Percentiles rank a stretch among this genome's conserved stretches.
Conservation (phyloP, 345 rosid genomes). For the Camelina sativa region DNA sequence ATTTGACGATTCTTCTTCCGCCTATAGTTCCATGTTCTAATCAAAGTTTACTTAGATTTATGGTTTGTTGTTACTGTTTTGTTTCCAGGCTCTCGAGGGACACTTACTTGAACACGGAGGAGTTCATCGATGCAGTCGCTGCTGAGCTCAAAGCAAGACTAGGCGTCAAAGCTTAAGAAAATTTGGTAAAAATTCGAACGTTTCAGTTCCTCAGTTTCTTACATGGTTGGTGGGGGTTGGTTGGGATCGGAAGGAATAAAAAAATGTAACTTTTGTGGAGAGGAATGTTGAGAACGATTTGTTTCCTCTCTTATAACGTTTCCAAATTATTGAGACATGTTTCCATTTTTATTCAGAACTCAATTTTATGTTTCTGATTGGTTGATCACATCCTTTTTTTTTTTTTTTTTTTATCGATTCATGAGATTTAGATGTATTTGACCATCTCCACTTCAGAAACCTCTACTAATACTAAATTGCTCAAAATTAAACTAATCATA, state of each 20-base stretch:
- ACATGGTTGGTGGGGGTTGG: slow-evolving; percentile 21
- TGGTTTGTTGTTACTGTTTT: background rate
- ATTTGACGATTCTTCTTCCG: background rate
- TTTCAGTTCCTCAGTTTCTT: slow-evolving; percentile 6
- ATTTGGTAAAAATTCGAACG: background rate
- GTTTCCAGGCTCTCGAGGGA: slow-evolving; percentile 70
- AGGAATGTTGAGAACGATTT: slow-evolving; percentile 33
- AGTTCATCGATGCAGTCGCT: slow-evolving; percentile 97
- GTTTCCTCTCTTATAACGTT: slow-evolving; percentile 21
- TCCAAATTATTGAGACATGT: slow-evolving; percentile 13
- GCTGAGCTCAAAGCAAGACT: slow-evolving; percentile 70
- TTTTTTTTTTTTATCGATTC: no score
- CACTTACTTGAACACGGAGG: slow-evolving; percentile 82
- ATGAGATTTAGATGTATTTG: background rate
- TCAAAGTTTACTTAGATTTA: background rate
- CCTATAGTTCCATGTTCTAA: background rate
- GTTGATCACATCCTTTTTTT: background rate
- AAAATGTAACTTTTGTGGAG: background rate
- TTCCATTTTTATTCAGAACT: background rate
- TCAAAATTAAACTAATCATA: no score
- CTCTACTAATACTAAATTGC: no score
- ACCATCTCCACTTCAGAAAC: no score
- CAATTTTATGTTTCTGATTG: background rate
- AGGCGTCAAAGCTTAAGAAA: slow-evolving; percentile 46
- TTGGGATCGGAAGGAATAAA: slow-evolving; percentile 25